phyloP scores from a whole-genome alignment of 176 grass and related monocot species.

The Bothriochloa decipiens region DNA sequence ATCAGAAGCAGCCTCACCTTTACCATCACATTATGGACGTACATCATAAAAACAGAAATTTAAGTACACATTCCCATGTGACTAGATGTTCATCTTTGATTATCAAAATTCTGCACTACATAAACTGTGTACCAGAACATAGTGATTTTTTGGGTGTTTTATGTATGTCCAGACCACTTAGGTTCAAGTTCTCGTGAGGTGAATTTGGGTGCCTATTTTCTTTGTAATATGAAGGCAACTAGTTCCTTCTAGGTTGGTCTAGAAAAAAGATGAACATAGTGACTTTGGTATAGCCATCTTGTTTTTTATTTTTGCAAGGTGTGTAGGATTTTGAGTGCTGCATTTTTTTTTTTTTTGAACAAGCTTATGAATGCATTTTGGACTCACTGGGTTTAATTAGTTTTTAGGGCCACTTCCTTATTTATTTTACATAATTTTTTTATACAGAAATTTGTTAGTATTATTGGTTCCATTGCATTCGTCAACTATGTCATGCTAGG shows the following conservation, averaged over 20 bases:
- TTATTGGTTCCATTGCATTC: constrained; percentile 36
- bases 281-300: background rate
- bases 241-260: background rate
- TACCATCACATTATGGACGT: background rate
- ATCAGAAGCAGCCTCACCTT: constrained; percentile 9
- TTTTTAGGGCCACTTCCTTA: background rate
- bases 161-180: background rate
- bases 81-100: constrained; percentile 13
- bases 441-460: background rate
- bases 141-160: background rate
- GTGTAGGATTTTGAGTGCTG: constrained; percentile 12
- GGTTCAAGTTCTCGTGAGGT: background rate
- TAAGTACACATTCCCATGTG: background rate
- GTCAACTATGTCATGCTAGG: background rate
- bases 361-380: background rate
- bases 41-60: constrained; percentile 15
- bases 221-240: background rate
- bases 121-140: background rate
- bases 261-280: constrained; percentile 1
- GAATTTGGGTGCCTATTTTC: background rate
- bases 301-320: background rate
- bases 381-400: constrained; percentile 19
- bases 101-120: background rate
- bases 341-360: constrained; percentile 15
- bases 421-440: background rate